Conservation (phyloP, 805 yeast genomes). For the Kluyveromyces lactis region DNA sequence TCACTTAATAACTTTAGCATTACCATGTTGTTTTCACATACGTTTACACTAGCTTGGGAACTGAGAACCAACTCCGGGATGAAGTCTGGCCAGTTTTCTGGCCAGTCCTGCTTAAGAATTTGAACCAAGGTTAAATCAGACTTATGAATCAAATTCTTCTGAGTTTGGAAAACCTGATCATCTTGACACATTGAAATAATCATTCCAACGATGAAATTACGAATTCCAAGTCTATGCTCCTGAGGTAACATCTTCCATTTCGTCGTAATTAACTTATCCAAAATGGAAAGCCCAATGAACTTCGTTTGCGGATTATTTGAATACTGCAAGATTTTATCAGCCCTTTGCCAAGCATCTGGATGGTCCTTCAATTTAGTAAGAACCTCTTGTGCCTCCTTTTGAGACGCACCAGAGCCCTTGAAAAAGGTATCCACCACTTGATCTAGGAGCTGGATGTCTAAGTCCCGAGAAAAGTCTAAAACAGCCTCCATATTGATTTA, state of each 20-base stretch:
- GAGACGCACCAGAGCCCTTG: constrained; percentile 60
- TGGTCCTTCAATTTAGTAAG: constrained; percentile 82
- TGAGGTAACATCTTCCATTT: constrained; percentile 91
- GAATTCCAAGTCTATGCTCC: constrained; percentile 83
- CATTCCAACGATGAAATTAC: constrained; percentile 92
- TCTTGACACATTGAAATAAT: constrained; percentile 85
- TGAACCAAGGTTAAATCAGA: constrained; percentile 91
- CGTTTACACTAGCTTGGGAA: constrained; percentile 77
- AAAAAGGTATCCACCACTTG: constrained; percentile 79
- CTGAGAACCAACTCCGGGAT: constrained; percentile 87
- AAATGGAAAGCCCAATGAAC: constrained; percentile 81
- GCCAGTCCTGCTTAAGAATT: constrained; percentile 97
- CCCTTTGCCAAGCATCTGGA: constrained; percentile 92
- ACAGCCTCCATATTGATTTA: constrained; percentile 61
- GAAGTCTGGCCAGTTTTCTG: constrained; percentile 95
- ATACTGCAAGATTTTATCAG: constrained; percentile 77
- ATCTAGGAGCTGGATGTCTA: constrained; percentile 75
- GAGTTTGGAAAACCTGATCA: constrained; percentile 58
- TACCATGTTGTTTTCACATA: constrained; percentile 96
- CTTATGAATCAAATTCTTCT: constrained; percentile 81
- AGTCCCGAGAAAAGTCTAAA: constrained; percentile 76
- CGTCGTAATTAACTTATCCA: constrained; percentile 83
- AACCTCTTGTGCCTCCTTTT: constrained; percentile 60
- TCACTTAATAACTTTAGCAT: constrained; percentile 83
- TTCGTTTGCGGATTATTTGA: constrained; percentile 80